These are phyloP conservation scores for Termitomyces eurrhizus DNA, from an alignment of 768 basidiomycete genomes.

Conservation along the genomic window DNA sequence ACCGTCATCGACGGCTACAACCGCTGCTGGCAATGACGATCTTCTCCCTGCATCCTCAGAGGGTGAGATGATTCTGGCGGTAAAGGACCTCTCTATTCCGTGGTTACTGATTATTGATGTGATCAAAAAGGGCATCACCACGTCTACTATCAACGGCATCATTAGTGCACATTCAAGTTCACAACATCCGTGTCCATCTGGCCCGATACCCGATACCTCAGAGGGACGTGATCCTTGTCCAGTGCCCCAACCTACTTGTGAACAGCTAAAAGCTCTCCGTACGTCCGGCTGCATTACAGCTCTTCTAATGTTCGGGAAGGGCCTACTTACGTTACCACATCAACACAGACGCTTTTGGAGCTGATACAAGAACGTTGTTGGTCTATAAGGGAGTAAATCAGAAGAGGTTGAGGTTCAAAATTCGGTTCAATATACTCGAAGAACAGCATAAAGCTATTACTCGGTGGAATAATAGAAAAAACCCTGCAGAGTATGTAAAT, in stretches of 20 bases:
- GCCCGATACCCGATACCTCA: background rate
- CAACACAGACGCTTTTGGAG: conserved; percentile 18
- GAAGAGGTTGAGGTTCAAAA: conserved; percentile 8
- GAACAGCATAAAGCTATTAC: conserved; percentile 22
- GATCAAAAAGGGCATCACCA: background rate
- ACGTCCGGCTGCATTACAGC: background rate
- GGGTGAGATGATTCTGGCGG: background rate
- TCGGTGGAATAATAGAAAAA: conserved; percentile 35
- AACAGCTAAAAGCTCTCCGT: conserved; percentile 3
- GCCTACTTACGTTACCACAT: conserved; percentile 2
- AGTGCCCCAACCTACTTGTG: background rate
- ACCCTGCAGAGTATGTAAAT: conserved; percentile 28
- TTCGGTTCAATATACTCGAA: conserved; percentile 21
- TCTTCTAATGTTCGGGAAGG: background rate
- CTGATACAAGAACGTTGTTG: conserved; percentile 12
- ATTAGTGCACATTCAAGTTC: background rate
- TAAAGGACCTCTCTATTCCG: background rate
- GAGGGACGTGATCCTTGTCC: background rate
- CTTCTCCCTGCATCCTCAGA: background rate
- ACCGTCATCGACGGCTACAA: background rate
- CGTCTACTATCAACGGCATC: background rate
- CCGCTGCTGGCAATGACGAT: background rate
- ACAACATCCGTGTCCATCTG: background rate
- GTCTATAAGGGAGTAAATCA: background rate
- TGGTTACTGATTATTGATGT: background rate